Percentiles rank a stretch among this genome's conserved stretches.
Evolutionary conservation across 371 early-diverging fungal genomes (phyloP).

Genomic region (Smittium culicis): DNA sequence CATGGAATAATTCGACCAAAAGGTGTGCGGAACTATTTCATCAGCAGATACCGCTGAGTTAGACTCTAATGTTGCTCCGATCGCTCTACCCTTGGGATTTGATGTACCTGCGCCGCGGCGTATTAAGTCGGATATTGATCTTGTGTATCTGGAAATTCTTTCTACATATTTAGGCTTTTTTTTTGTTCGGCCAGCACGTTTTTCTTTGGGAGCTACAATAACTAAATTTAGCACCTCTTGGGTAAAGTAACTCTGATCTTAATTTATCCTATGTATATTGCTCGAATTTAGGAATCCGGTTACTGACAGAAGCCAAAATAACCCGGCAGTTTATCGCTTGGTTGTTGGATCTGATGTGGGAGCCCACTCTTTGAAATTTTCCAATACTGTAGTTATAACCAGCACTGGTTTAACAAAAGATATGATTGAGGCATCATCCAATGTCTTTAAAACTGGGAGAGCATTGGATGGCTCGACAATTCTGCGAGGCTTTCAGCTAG

Average conservation of each 20-base stretch:
- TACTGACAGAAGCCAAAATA: not conserved
- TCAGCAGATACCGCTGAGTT: slow-evolving; percentile 15
- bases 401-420: not conserved
- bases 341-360: not conserved
- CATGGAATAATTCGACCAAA: slow-evolving; percentile 15
- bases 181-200: slow-evolving; percentile 7
- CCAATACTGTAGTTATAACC: not conserved
- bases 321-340: not conserved
- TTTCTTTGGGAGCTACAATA: slow-evolving; percentile 15
- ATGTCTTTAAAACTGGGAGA: not conserved
- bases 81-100: slow-evolving; percentile 14
- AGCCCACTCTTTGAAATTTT: not conserved
- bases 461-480: not conserved
- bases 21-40: slow-evolving; percentile 17
- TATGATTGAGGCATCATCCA: not conserved
- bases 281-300: not conserved
- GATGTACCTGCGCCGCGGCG: slow-evolving; percentile 7
- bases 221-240: not conserved
- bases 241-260: not conserved
- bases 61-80: slow-evolving; percentile 16
- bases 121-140: not conserved
- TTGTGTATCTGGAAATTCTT: slow-evolving; percentile 1
- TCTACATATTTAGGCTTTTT: not conserved
- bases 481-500: not conserved
- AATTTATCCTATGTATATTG: not conserved